These are phyloP conservation scores for Claviceps capensis DNA, from an alignment of 2,329 filamentous ascomycete species.

Conservation along the genomic window DNA sequence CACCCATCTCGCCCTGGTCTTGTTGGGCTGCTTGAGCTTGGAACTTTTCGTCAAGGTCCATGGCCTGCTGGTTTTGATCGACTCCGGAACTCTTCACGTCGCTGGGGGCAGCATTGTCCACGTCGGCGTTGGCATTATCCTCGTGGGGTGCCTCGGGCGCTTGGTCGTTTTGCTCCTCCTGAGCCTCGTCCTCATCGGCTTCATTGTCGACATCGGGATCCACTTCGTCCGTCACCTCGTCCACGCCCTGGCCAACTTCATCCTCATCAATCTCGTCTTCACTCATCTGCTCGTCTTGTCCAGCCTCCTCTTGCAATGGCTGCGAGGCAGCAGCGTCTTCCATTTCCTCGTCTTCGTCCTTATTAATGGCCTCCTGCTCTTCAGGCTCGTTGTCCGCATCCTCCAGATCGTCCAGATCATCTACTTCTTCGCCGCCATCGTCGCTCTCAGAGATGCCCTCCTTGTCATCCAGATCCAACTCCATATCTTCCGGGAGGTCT, in stretches of 20 bases:
- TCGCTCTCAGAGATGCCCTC: constrained; percentile 43
- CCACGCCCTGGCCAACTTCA: constrained; percentile 26
- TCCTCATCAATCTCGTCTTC: constrained; percentile 38
- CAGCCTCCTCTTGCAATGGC: constrained; percentile 27
- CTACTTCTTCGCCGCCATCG: constrained; percentile 32
- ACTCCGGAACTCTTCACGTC: constrained; percentile 51
- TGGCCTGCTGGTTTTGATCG: constrained; percentile 49
- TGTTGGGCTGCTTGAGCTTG: constrained; percentile 47
- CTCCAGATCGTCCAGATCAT: constrained; percentile 41
- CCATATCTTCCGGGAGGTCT: constrained; percentile 78
- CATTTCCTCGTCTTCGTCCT: constrained; percentile 20
- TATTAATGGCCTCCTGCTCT: constrained; percentile 19
- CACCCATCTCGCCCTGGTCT: constrained; percentile 52
- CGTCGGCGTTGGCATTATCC: constrained; percentile 37
- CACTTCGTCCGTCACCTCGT: constrained; percentile 35
- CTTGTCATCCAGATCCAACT: constrained; percentile 64
- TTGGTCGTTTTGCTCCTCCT: constrained; percentile 26
- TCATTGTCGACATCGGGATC: constrained; percentile 20
- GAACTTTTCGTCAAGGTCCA: constrained; percentile 48
- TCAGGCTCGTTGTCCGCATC: constrained; percentile 27
- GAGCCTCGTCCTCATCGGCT: constrained; percentile 2
- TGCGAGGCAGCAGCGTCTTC: constrained; percentile 23
- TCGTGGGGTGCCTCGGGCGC: constrained; percentile 19
- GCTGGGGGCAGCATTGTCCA: constrained; percentile 49
- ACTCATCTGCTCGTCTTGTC: constrained; percentile 28